These are phyloP conservation scores for Fusarium bactridioides DNA, from an alignment of 2,329 filamentous ascomycete genomes.

Conservation along the genomic window DNA sequence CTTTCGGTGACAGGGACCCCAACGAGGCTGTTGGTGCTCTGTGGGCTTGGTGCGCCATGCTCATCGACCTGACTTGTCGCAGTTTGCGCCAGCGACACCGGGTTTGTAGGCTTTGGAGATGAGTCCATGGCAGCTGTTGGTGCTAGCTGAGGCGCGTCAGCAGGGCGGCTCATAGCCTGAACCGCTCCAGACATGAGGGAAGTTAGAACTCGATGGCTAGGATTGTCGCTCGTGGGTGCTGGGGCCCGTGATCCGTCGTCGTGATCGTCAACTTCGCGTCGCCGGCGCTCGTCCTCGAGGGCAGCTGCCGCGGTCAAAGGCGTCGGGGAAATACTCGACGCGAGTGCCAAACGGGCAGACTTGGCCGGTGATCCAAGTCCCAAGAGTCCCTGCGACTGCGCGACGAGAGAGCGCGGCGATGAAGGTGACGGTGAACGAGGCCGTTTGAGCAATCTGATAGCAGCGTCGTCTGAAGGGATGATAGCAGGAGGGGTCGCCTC, in stretches of 20 bases:
- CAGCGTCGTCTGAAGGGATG: conserved; percentile 50
- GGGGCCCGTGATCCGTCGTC: conserved; percentile 50
- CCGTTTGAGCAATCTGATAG: conserved; percentile 52
- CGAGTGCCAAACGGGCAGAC: conserved; percentile 58
- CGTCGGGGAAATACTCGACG: conserved; percentile 54
- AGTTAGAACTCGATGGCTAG: conserved; percentile 60
- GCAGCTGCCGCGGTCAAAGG: conserved; percentile 63
- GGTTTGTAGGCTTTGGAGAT: conserved; percentile 48
- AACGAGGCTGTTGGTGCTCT: conserved; percentile 54
- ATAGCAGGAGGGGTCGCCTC: conserved; percentile 48
- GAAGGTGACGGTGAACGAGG: conserved; percentile 57
- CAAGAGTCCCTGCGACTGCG: conserved; percentile 43
- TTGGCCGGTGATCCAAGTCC: conserved; percentile 61
- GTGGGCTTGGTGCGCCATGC: conserved; percentile 53
- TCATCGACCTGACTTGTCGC: conserved; percentile 49
- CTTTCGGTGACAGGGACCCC: conserved; percentile 57
- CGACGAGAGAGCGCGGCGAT: conserved; percentile 45
- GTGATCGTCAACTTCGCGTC: conserved; percentile 52
- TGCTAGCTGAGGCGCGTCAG: conserved; percentile 58
- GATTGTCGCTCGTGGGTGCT: conserved; percentile 60
- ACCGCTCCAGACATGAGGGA: conserved; percentile 63
- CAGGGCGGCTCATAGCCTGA: conserved; percentile 63
- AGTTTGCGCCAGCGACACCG: conserved; percentile 45
- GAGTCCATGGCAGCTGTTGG: conserved; percentile 56
- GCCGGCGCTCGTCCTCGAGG: conserved; percentile 61